A percentile compares a stretch with the other conserved stretches of the same genome.
Conservation (phyloP, 176 grass and related monocot species). For the Bromus sterilis region DNA sequence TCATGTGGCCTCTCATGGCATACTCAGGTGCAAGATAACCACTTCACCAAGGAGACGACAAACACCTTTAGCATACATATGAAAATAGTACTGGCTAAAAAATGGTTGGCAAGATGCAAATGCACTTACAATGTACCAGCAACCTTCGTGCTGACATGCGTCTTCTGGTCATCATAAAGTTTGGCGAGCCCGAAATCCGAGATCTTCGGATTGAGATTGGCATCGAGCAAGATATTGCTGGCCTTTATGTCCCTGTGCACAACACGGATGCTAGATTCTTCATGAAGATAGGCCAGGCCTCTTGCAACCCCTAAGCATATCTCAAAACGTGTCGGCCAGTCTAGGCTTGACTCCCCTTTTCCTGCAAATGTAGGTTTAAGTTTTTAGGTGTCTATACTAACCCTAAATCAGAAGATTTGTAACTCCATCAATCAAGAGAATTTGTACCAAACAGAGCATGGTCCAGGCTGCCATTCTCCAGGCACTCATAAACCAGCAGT, state of each 20-base stretch:
- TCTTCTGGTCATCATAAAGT: constrained; percentile 81
- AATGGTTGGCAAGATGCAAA: not conserved
- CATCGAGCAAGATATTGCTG: constrained; percentile 75
- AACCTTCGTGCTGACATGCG: constrained; percentile 84
- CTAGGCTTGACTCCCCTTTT: constrained; percentile 29
- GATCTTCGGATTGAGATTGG: constrained; percentile 73
- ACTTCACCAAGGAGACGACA: constrained; percentile 12
- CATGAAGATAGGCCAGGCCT: constrained; percentile 73
- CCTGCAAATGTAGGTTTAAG: constrained; percentile 34
- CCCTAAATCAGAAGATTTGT: not conserved
- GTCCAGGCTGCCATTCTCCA: constrained; percentile 87
- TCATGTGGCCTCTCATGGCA: constrained; percentile 92
- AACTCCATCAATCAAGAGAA: not conserved
- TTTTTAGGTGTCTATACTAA: not conserved
- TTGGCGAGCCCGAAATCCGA: constrained; percentile 87
- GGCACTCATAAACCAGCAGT: constrained; percentile 81
- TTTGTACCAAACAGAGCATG: constrained; percentile 69
- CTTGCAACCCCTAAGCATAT: constrained; percentile 73
- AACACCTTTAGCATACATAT: not conserved
- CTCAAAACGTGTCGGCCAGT: constrained; percentile 70
- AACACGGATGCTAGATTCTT: constrained; percentile 70
- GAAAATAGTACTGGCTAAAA: not conserved
- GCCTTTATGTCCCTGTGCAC: constrained; percentile 91
- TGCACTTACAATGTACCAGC: constrained; percentile 82
- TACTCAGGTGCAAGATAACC: constrained; percentile 91